Conservation (phyloP, 129 eudicot species). For the Sambucus nigra region DNA sequence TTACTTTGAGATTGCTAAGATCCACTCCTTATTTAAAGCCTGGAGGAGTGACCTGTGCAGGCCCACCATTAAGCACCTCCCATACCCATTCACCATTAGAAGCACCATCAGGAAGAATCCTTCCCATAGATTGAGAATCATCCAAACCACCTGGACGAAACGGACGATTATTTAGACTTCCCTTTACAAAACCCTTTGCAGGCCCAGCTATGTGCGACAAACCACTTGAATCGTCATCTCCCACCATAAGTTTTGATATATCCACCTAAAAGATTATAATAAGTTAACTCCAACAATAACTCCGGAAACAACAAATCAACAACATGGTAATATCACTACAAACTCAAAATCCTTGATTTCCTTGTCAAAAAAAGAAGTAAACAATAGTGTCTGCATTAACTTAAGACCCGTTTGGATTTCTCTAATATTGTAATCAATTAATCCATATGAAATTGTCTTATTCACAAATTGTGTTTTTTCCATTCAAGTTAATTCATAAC, state of each 20-base stretch:
- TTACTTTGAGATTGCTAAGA: slow-evolving; percentile 80
- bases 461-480: too few relatives aligned
- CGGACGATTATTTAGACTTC: slow-evolving; percentile 86
- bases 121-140: slow-evolving; percentile 53
- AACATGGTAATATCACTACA: slow-evolving; percentile 1
- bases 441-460: too few relatives aligned
- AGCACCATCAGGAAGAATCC: slow-evolving; percentile 75
- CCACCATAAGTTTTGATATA: slow-evolving; percentile 63
- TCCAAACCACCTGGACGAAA: slow-evolving; percentile 97
- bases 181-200: slow-evolving; percentile 90
- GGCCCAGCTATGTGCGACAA: slow-evolving; percentile 91
- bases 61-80: slow-evolving; percentile 77
- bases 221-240: slow-evolving; percentile 59
- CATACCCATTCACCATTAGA: slow-evolving; percentile 77
- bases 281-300: slow-evolving; percentile 22
- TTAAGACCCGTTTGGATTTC: too few relatives aligned
- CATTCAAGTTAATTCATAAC: too few relatives aligned
- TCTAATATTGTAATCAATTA: too few relatives aligned
- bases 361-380: neutral
- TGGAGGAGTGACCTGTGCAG: slow-evolving; percentile 61
- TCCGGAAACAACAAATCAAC: neutral
- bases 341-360: neutral
- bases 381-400: too few relatives aligned
- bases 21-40: slow-evolving; percentile 72
- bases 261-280: slow-evolving; percentile 49